Base-by-base conservation (phyloP, 1,284 basidiomycete genomes). In the Xerocomus cyaneibrunnescens region DNA sequence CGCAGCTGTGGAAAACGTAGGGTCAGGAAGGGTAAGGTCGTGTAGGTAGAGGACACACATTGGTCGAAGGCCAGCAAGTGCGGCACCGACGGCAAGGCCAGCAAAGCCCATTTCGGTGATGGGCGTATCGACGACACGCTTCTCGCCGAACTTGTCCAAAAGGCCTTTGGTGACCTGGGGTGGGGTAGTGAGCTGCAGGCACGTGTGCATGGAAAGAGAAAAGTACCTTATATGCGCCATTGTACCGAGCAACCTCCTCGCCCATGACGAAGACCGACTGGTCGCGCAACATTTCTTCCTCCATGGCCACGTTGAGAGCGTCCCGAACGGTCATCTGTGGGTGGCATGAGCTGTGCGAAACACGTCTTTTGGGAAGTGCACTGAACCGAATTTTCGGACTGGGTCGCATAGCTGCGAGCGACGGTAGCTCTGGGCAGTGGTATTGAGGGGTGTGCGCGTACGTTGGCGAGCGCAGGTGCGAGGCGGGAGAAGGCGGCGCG, bases 81-180 rank as follows among this genome's bases (percentile, higher is more conserved):
- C 97, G 54, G 97, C 87, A 71, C 97, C 97, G 57, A 94, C 89
- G 12, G 97, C 97, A 52, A 99, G 72, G 79, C 97, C 97, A 70
- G 93, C 89, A 75, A 99, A 99, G 72, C 97, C 97, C 85, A 96
- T 93, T 76, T 99, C 97, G 42, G 95, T 98, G 68, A 98, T 98
- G 56, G 93, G 93, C 1, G 93, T 96, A 74, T 99, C 97, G 55
- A 99, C 89, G 54, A 99, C 97, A 57, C 97, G 90, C 77, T 92
- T 94, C 78, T 98, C 96, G 62, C 97, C 97, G 62, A 98, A 99
- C 80, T 99, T 99, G 84, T 99, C 97, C 62, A 98, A 81, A 23
- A 99, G 84, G 55, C 97, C 97, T 77, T 98, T 98, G 60, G 94
- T 97, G 67, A 98, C 85, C 92, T 95, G 54, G 27, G 50, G 27